Evolutionary conservation across 1,139 yeast species (phyloP).

Genomic region (Saccharomyces hybrid): DNA sequence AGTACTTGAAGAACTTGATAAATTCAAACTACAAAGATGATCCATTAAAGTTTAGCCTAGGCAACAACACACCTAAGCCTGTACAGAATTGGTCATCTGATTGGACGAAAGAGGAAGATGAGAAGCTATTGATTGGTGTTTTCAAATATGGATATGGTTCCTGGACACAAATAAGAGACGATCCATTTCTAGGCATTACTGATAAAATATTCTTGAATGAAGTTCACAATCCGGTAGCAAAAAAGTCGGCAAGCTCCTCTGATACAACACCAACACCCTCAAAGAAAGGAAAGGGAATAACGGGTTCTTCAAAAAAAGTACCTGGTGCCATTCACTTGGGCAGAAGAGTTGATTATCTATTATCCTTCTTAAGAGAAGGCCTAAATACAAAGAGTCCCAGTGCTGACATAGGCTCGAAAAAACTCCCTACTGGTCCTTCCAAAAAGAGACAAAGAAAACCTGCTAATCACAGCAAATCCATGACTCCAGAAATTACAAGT

Average conservation of each 20-base stretch:
- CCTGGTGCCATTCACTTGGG: slow-evolving; percentile 93
- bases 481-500: neutral
- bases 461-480: neutral
- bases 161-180: slow-evolving; percentile 91
- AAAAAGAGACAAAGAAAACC: slow-evolving; percentile 13
- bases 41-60: slow-evolving; percentile 49
- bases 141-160: slow-evolving; percentile 93
- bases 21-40: slow-evolving; percentile 36
- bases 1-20: slow-evolving; percentile 43
- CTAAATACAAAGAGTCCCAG: neutral
- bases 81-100: slow-evolving; percentile 89
- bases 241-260: neutral
- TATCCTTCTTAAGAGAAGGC: slow-evolving; percentile 44
- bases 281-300: slow-evolving; percentile 23
- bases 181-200: slow-evolving; percentile 81
- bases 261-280: slow-evolving; percentile 3
- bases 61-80: slow-evolving; percentile 56
- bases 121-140: slow-evolving; percentile 79
- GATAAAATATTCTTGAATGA: slow-evolving; percentile 68
- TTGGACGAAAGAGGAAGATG: slow-evolving; percentile 81
- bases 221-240: slow-evolving; percentile 2
- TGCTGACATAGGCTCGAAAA: slow-evolving; percentile 7
- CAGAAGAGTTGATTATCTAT: slow-evolving; percentile 85
- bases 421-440: slow-evolving; percentile 6
- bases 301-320: slow-evolving; percentile 44